phyloP scores from a whole-genome alignment of 345 rosid genomes.

The Sonneratia alba region DNA sequence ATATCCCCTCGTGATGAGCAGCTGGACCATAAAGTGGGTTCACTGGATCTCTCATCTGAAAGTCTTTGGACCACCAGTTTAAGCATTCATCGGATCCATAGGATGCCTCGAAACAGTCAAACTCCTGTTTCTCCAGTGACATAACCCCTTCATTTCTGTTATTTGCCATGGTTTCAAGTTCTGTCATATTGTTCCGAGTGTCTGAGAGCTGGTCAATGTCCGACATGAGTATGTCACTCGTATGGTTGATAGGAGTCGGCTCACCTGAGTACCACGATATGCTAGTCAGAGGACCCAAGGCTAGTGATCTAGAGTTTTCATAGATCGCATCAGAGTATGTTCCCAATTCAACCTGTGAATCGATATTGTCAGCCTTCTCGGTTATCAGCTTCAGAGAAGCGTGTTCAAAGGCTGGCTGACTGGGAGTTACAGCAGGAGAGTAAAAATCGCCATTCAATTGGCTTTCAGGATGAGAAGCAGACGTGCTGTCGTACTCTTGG shows the following conservation, averaged over 20 bases:
- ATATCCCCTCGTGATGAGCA: conserved; percentile 38
- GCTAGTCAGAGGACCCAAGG: background rate
- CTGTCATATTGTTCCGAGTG: background rate
- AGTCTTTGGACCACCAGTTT: conserved; percentile 58
- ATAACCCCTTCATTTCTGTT: background rate
- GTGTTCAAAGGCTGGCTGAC: background rate
- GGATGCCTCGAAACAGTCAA: conserved; percentile 45
- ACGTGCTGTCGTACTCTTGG: background rate
- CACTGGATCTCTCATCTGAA: conserved; percentile 40
- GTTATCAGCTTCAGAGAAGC: conserved; percentile 5
- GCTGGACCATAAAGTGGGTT: conserved; percentile 57
- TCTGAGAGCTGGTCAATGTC: background rate
- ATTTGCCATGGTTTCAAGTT: background rate
- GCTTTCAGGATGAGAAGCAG: background rate
- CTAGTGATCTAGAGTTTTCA: background rate
- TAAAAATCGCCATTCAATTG: background rate
- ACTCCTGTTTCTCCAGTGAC: conserved; percentile 12
- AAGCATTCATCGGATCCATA: conserved; percentile 35
- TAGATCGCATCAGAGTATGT: background rate
- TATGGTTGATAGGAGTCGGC: background rate
- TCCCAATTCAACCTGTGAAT: background rate
- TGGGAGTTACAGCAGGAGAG: background rate
- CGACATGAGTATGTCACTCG: background rate
- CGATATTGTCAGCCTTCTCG: background rate
- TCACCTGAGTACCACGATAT: background rate